Evolutionary conservation across 73 alveolate species (phyloP).

Genomic region (Breviolum minutum): DNA sequence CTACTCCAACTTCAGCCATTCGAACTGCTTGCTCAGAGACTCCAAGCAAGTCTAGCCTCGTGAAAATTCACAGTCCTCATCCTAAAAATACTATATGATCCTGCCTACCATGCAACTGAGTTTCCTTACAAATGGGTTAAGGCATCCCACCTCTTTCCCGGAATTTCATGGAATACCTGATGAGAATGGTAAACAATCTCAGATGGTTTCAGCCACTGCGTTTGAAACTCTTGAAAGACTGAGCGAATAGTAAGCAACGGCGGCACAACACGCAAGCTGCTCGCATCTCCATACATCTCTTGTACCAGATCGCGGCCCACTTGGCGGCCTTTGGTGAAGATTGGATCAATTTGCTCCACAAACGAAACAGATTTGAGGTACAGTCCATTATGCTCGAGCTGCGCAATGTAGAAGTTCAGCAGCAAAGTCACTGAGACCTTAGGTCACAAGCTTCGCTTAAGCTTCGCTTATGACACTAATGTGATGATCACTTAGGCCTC

Average conservation of each 20-base stretch:
- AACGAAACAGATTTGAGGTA: not conserved
- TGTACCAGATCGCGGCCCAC: constrained; percentile 46
- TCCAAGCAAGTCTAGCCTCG: constrained; percentile 63
- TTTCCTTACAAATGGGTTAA: constrained; percentile 32
- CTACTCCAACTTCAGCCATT: constrained; percentile 85
- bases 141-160: constrained; percentile 86
- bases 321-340: not conserved
- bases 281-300: constrained; percentile 63
- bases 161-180: constrained; percentile 81
- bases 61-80: no score
- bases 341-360: no score
- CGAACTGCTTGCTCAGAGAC: constrained; percentile 58
- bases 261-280: constrained; percentile 10
- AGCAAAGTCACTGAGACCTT: constrained; percentile 80
- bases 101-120: not conserved
- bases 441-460: not conserved
- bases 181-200: not conserved
- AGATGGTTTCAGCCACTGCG: not conserved
- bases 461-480: not conserved
- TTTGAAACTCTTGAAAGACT: not conserved
- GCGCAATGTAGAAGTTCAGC: constrained; percentile 63
- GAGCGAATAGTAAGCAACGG: not conserved
- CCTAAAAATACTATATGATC: not conserved
- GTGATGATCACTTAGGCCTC: not conserved
- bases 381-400: constrained; percentile 79